These are phyloP conservation scores for Aspergillus hiratsukae DNA, from an alignment of 2,329 filamentous ascomycete genomes.

Conservation along the genomic window DNA sequence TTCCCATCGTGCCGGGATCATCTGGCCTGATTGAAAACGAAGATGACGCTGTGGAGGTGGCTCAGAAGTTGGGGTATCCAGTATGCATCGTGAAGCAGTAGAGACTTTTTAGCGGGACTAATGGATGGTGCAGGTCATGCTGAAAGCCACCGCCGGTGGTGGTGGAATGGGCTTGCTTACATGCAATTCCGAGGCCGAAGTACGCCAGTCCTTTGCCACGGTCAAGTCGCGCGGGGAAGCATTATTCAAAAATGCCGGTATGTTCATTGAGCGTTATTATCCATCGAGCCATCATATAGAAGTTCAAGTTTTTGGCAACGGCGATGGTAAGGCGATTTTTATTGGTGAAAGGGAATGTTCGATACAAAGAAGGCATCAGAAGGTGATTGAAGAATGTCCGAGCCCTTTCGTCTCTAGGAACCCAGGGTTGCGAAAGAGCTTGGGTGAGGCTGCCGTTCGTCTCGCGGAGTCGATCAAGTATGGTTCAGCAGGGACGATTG, in stretches of 20 bases:
- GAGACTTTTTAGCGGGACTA: neutral
- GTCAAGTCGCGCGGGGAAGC: slow-evolving; percentile 72
- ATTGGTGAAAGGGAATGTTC: slow-evolving; percentile 86
- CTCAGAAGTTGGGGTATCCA: slow-evolving; percentile 47
- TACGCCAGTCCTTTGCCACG: slow-evolving; percentile 63
- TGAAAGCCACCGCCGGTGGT: slow-evolving; percentile 76
- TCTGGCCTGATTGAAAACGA: slow-evolving; percentile 45
- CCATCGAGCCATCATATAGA: slow-evolving; percentile 78
- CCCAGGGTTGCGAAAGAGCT: slow-evolving; percentile 59
- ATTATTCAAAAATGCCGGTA: slow-evolving; percentile 77
- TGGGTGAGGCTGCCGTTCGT: slow-evolving; percentile 65
- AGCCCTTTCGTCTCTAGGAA: slow-evolving; percentile 60
- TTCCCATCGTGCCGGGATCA: slow-evolving; percentile 54
- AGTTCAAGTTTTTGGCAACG: slow-evolving; percentile 85
- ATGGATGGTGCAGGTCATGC: slow-evolving; percentile 50
- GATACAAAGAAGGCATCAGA: slow-evolving; percentile 81
- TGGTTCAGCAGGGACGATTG: slow-evolving; percentile 82
- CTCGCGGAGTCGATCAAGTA: slow-evolving; percentile 58
- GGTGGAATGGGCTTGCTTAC: slow-evolving; percentile 84
- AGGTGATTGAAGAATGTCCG: slow-evolving; percentile 85
- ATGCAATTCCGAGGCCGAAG: slow-evolving; percentile 64
- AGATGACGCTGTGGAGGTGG: slow-evolving; percentile 44
- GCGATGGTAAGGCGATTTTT: slow-evolving; percentile 71
- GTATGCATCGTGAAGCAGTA: slow-evolving; percentile 23
- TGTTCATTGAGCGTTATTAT: slow-evolving; percentile 82